These are phyloP conservation scores for Discostella pseudostelligera DNA, from an alignment of 108 stramenopile species.

Conservation along the genomic window DNA sequence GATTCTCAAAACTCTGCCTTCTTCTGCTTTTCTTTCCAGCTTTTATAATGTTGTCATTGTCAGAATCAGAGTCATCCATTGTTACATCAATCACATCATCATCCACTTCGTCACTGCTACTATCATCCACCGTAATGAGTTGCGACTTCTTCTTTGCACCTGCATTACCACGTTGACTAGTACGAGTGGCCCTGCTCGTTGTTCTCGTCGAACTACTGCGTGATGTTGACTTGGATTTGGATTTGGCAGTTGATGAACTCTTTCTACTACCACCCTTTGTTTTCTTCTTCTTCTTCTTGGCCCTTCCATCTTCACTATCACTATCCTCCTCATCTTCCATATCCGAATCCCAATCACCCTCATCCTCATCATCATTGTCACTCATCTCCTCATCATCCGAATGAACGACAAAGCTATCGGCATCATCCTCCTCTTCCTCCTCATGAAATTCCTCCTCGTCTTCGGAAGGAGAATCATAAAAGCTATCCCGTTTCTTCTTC, in stretches of 20 bases:
- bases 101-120: neutral
- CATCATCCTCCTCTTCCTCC: constrained; percentile 39
- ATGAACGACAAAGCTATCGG: constrained; percentile 39
- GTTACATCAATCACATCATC: constrained; percentile 6
- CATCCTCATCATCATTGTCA: constrained; percentile 25
- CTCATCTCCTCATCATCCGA: constrained; percentile 32
- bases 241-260: neutral
- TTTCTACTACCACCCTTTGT: neutral
- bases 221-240: too few species aligned
- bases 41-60: constrained; percentile 12
- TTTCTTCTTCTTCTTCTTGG: neutral
- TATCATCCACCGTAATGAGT: too few species aligned
- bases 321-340: constrained; percentile 43
- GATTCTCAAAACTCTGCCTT: too few species aligned
- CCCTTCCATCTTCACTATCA: neutral
- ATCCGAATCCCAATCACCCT: constrained; percentile 34
- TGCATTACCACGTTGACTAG: too few species aligned
- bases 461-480: constrained; percentile 12
- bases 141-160: too few species aligned
- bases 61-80: constrained; percentile 12
- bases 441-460: neutral
- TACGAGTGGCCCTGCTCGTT: too few species aligned
- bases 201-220: too few species aligned
- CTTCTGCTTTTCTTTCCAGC: neutral
- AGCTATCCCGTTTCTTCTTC: constrained; percentile 11